Percentiles rank a stretch among this genome's conserved stretches.
phyloP scores from a whole-genome alignment of 2,329 filamentous ascomycete genomes.

The Cladosporium oxysporum region DNA sequence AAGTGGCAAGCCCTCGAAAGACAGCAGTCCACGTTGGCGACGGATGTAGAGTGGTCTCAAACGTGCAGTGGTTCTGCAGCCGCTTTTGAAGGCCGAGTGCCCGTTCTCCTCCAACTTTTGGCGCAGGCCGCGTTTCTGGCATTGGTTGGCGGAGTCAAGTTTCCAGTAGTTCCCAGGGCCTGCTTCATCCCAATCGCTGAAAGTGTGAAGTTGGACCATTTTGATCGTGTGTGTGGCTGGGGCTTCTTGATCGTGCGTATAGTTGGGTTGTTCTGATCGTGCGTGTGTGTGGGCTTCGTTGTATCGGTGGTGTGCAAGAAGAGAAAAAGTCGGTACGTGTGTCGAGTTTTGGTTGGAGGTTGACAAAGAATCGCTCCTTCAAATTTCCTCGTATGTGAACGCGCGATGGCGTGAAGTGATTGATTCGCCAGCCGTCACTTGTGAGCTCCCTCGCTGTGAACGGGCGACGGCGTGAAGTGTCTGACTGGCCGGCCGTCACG shows the following conservation, averaged over 20 bases:
- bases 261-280: neutral
- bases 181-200: neutral
- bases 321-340: too few relatives aligned
- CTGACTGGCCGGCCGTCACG: too few relatives aligned
- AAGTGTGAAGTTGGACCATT: neutral
- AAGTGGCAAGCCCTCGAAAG: neutral
- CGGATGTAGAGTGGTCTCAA: neutral
- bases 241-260: neutral
- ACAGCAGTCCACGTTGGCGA: conserved; percentile 2
- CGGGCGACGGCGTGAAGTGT: too few relatives aligned
- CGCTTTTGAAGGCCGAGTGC: neutral
- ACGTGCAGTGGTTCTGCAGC: neutral
- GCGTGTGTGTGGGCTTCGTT: neutral
- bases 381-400: too few relatives aligned
- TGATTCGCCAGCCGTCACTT: too few relatives aligned
- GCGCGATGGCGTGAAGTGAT: too few relatives aligned
- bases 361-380: too few relatives aligned
- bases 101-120: neutral
- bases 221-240: neutral
- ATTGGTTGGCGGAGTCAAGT: neutral
- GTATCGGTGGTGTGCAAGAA: too few relatives aligned
- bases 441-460: too few relatives aligned
- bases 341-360: too few relatives aligned
- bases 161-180: conserved; percentile 2
- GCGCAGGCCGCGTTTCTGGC: neutral